Conservation (phyloP, 1,284 basidiomycete species). For the Rhodotorula sp. region DNA sequence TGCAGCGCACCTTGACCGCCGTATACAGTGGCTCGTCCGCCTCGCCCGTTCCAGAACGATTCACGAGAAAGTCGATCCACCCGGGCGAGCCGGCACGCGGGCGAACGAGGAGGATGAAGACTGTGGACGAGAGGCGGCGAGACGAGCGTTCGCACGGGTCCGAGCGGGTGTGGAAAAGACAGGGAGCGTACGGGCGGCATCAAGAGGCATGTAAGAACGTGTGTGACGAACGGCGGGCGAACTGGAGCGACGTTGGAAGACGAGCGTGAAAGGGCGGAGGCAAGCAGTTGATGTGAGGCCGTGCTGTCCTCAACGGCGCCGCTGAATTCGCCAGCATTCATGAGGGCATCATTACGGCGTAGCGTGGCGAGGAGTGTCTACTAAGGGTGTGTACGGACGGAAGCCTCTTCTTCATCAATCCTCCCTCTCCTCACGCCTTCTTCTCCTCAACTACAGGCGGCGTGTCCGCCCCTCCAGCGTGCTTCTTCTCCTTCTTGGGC, state of each 20-base stretch:
- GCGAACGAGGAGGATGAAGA: conserved; percentile 24
- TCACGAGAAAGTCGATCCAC: conserved; percentile 12
- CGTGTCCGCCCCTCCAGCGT: not conserved
- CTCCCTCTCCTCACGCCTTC: not conserved
- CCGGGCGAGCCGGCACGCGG: conserved; percentile 13
- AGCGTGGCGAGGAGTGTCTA: not conserved
- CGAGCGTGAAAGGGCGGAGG: not conserved
- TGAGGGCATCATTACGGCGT: not conserved
- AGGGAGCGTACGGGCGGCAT: conserved; percentile 6
- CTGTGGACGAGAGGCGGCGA: not conserved
- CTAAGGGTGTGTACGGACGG: not conserved
- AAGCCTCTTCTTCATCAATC: not conserved
- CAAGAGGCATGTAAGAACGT: conserved; percentile 8
- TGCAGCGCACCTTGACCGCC: conserved; percentile 9
- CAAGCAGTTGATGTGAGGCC: not conserved
- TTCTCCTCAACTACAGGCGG: not conserved
- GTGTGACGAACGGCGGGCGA: too few species aligned
- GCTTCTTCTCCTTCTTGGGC: conserved; percentile 9
- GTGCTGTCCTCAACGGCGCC: not conserved
- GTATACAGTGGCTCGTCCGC: not conserved
- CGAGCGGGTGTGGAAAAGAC: too few species aligned
- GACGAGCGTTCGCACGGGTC: not conserved
- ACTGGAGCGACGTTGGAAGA: not conserved
- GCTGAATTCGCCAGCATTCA: not conserved
- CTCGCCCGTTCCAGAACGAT: not conserved